Base-by-base conservation (phyloP, 768 basidiomycete species). In the Leucosporidium scottii region DNA sequence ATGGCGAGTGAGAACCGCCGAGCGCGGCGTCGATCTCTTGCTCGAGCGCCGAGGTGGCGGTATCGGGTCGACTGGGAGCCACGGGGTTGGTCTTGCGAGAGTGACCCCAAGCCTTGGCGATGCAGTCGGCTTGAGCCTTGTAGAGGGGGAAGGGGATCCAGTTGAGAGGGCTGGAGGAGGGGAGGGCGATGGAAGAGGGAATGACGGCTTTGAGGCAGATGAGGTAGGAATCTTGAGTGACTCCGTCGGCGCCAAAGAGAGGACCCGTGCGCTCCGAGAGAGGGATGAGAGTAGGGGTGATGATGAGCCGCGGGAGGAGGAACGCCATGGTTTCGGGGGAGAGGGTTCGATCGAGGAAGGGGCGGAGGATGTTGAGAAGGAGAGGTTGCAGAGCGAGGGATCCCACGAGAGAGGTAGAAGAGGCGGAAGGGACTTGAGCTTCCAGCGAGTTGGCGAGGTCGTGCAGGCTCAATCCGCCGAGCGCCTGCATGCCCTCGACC, bases 181-280 rank as follows among this genome's bases (percentile, higher is more conserved):
- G 70, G 9, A 71, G 51, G 15, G 51, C 39, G 39, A 71, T 28
- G 15, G 70, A 65, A 2, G 66, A 59, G 4, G 70, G 70, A 8
- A 71, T 56, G 64, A 71, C 58, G 7, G 64, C 64, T 31, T 71
- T 67, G 61, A 71, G 23, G 53, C 66, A 71, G 61, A 71, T 31
- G 49, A 62, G 49, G 61, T 62, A 68, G 13, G 70, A 65, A 25
- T 71, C 66, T 36, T 65, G 62, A 55, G 39, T 13, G 10, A 64
- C 20, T 3, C 69, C 66, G 15, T 71, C 66, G n/a, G 36, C 10
- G 59, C 62, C 34, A 47, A 64, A 57, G 4, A 50, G 50, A 10
- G 69, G 63, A 4, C 62, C 66, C 17, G 23, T 25, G n/a, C 69
- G 66, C 1, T 62, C 23, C 20, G 66, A 62, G 64, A 71, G 70